Base-by-base conservation (phyloP, 179 eudicot genomes). In the Silene coronaria region DNA sequence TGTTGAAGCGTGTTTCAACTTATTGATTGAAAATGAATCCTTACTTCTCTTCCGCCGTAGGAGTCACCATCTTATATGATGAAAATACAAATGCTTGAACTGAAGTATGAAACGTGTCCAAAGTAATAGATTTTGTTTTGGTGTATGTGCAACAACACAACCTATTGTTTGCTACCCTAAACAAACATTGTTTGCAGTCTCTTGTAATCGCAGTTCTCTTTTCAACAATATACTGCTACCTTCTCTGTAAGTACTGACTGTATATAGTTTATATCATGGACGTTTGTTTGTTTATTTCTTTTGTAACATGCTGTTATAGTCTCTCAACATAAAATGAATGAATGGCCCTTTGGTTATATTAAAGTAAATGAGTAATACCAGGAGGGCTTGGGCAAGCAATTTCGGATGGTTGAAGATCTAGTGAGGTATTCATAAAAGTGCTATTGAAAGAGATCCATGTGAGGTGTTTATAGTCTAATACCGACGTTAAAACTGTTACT, bases 381-480 rank as follows among this genome's bases (percentile, higher is more conserved):
- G 32, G 32, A 28, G 32, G 32, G 32, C 32, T 28, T 28, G 3
- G 32, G n/a, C n/a, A n/a, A n/a, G n/a, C n/a, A n/a, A n/a, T n/a
- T n/a, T n/a, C n/a, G n/a, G n/a, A n/a, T n/a, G n/a, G n/a, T n/a
- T n/a, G n/a, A n/a, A n/a, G n/a, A n/a, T n/a, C n/a, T n/a, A n/a
- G n/a, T n/a, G 36, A 32, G 36, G 67, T 84, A 32, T 32, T 32
- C 36, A 32, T 32, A 2, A 88, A 22, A 71, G 67, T 72, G 79
- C 3, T 81, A 74, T 62, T 70, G 34, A 70, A 88, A 88, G 13
- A 75, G 68, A 11, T 57, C 73, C 86, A 84, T 82, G 48, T 87
- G 87, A 10, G 73, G 72, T 0, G 72, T 51, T 13, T 80, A 85
- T 45, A 88, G 60, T 38, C 74, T 69, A 16, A 84, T 77, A 9